These are phyloP conservation scores for Orobanche coerulescens DNA, from an alignment of 257 asterid species.

Conservation along the genomic window DNA sequence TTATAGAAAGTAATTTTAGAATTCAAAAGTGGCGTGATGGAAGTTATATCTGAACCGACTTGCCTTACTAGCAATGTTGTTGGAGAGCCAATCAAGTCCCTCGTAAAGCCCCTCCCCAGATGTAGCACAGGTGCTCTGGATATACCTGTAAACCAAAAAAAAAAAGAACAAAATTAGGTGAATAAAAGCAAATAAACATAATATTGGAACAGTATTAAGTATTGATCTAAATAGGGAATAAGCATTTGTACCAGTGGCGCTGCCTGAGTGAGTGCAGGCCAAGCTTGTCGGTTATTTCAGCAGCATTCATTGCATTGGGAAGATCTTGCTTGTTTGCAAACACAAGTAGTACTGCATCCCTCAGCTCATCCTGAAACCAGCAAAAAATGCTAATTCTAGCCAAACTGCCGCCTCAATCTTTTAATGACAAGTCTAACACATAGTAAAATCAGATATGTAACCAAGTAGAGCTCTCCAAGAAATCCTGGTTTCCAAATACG, in stretches of 20 bases:
- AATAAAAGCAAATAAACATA: neutral
- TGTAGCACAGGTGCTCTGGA: slow-evolving; percentile 61
- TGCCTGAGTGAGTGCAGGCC: slow-evolving; percentile 96
- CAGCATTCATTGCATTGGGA: slow-evolving; percentile 97
- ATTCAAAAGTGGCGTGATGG: neutral
- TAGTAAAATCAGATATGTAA: no score
- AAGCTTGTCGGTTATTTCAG: slow-evolving; percentile 94
- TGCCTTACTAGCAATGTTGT: slow-evolving; percentile 59
- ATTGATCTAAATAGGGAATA: neutral
- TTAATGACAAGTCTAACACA: neutral
- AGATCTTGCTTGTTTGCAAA: slow-evolving; percentile 98
- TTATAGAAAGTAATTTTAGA: neutral
- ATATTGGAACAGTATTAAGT: neutral
- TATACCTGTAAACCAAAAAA: slow-evolving; percentile 34
- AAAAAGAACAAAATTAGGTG: neutral
- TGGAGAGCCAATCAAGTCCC: slow-evolving; percentile 61
- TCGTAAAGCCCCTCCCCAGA: slow-evolving; percentile 58
- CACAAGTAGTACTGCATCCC: slow-evolving; percentile 85
- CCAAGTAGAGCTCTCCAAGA: no score
- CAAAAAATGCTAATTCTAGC: slow-evolving; percentile 6
- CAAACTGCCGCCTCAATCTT: neutral
- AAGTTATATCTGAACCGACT: slow-evolving; percentile 21
- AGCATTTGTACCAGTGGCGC: slow-evolving; percentile 72
- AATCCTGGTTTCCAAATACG: no score
- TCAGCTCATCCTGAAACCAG: slow-evolving; percentile 68